Evolutionary conservation across 768 basidiomycete species (phyloP), one percentile per base, ranked within the genome.

Genomic region (Lentinula edodes): DNA sequence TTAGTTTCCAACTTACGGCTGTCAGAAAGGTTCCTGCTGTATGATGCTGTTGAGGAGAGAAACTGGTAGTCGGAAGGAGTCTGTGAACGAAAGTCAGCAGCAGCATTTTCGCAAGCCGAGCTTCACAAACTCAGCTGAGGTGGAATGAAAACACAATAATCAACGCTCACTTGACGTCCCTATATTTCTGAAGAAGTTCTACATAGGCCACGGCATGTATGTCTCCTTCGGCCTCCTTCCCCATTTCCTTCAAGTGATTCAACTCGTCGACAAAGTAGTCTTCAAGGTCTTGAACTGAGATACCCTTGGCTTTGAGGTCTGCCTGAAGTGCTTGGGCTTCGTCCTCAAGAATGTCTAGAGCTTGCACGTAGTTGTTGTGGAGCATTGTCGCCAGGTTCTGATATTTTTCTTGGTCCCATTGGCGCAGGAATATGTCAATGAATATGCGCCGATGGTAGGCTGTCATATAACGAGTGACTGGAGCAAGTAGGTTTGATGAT

Each of bases 201-300:
- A 73, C 73, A 62, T 77, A 75, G 2, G 70, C 68, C 15, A 74
- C 64, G 6, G 66, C 65, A 59, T 69, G 69, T 2, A 73, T 3
- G 5, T 48, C 20, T 8, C 15, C 46, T 5, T 48, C 46, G 1
- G 5, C 9, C 46, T 48, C 20, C n/a, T 23, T n/a, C 13, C 20
- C 46, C 15, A 23, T 8, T 5, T 48, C 20, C 8, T n/a, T 9
- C 2, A 20, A 16, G 46, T 48, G 20, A 8, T 48, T n/a, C 7
- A 5, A 1, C 12, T 48, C 10, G 46, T 48, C 46, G 2, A 16
- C 2, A 48, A 48, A n/a, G n/a, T 8, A 48, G 9, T 6, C n/a
- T 20, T n/a, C 46, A 20, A 48, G 46, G 4, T 48, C 58, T 52
- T 63, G 53, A 9, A 61, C 63, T 41, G 72, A 36, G 2, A 58